These are phyloP conservation scores for Pythium utonaiense DNA, from an alignment of 352 stramenopile species.

Conservation along the genomic window DNA sequence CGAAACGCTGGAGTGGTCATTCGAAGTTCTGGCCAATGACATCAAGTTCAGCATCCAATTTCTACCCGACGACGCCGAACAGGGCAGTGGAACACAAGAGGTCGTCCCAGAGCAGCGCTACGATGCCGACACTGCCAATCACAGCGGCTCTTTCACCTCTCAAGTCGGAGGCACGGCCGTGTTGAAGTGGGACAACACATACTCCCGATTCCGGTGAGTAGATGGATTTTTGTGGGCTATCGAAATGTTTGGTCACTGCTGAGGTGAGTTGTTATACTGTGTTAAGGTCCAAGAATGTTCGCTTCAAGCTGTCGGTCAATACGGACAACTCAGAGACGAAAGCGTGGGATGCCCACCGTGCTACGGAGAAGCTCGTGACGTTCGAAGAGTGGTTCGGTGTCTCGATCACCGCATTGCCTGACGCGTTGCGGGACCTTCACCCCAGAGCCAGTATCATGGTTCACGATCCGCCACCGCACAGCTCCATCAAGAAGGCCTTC, in stretches of 20 bases:
- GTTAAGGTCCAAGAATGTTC: conserved; percentile 35
- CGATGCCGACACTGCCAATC: conserved; percentile 1
- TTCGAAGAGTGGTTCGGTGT: conserved; percentile 67
- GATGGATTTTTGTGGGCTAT: no score
- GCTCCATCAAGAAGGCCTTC: conserved; percentile 51
- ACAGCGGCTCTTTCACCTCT: conserved; percentile 32
- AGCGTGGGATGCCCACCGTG: conserved; percentile 30
- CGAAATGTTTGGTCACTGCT: no score
- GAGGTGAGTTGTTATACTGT: neutral
- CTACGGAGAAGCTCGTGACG: conserved; percentile 38
- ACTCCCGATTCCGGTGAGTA: conserved; percentile 48
- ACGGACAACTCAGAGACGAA: conserved; percentile 12
- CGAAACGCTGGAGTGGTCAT: conserved; percentile 51
- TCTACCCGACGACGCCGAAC: conserved; percentile 24
- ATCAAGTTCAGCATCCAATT: conserved; percentile 54
- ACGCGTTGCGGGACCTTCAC: conserved; percentile 25
- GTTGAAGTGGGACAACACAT: conserved; percentile 65
- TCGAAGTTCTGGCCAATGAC: conserved; percentile 44
- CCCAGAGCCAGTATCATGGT: conserved; percentile 53
- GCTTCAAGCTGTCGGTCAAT: conserved; percentile 30
- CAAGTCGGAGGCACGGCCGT: conserved; percentile 35
- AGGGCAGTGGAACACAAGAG: conserved; percentile 28
- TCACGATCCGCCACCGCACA: conserved; percentile 40
- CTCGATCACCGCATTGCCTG: conserved; percentile 36
- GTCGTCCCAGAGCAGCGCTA: conserved; percentile 35